A percentile compares a stretch with the other conserved stretches of the same genome.
Conservation (phyloP, 2,329 filamentous ascomycete genomes). For the Lomentospora prolificans region DNA sequence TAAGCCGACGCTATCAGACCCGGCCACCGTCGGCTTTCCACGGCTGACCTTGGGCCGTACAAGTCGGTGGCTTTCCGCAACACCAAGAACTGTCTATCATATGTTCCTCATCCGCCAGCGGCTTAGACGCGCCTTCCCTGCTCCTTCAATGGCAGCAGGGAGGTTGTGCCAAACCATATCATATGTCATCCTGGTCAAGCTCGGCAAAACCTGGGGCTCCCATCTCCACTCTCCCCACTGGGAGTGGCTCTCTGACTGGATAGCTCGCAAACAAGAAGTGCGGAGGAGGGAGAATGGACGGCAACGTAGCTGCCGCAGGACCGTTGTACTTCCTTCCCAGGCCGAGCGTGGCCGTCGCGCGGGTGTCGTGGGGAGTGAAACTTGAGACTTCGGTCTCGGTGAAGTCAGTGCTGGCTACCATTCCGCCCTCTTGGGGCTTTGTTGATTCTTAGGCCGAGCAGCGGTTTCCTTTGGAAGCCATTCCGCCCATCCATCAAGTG, state of each 20-base stretch:
- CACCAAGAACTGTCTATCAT: background rate
- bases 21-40: slow-evolving; percentile 31
- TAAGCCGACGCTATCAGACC: slow-evolving; percentile 7
- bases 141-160: background rate
- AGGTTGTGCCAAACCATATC: background rate
- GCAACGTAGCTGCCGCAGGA: background rate
- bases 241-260: background rate
- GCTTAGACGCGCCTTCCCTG: background rate
- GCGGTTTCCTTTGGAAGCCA: background rate
- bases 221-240: background rate
- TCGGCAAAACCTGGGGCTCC: background rate
- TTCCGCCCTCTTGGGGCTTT: slow-evolving; percentile 5
- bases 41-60: slow-evolving; percentile 21
- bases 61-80: slow-evolving; percentile 6
- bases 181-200: background rate
- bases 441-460: background rate
- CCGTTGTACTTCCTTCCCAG: slow-evolving; percentile 1
- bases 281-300: background rate
- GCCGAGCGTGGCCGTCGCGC: slow-evolving; percentile 6
- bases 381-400: background rate
- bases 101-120: slow-evolving; percentile 2
- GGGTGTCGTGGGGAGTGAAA: background rate
- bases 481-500: background rate
- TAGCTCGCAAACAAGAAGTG: background rate
- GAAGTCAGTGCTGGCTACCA: background rate